Base-by-base conservation (phyloP, 164 flowering plant genomes). In the Vitis vinifera region DNA sequence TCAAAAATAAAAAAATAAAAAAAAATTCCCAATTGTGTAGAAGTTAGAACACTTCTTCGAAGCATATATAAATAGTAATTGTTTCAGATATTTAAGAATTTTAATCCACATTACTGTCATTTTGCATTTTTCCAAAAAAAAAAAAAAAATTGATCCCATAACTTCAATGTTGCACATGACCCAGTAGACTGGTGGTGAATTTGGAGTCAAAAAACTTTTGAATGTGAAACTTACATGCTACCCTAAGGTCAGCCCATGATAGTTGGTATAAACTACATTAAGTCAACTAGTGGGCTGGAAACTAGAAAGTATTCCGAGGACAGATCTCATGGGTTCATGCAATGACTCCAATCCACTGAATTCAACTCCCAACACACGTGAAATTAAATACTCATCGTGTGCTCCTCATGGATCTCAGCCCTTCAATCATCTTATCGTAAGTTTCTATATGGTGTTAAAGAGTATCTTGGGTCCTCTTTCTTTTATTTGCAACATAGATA, bases 331-430 rank as follows among this genome's bases (percentile, higher is more conserved):
- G 13, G 27, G 47, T 13, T 8, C 8, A 31, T 17, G 7, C 31
- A 53, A 55, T 55, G 48, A 63, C 73, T 63, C 73, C 2, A 11
- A 49, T 6, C 49, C 10, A 1, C 9, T 51, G 8, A 60, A 51
- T 30, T 59, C 47, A 19, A 19, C 23, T 19, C 23, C 23, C 56
- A 15, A 59, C 59, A 51, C 71, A 63, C 30, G 62, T 71, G 63
- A 17, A 3, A 62, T 62, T 70, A 6, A 70, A 52, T 70, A 62
- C 73, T 62, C 53, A 27, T 62, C 73, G 62, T 50, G 73, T 62
- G 73, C 52, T 13, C 56, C 14, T 13, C n/a, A 53, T 53, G 56
- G 15, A 53, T 53, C 56, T 53, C 56, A 10, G n/a, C n/a, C 5
- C 56, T 53, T 13, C 3, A 57, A 8, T 52, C 13, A 52, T 51